phyloP scores from a whole-genome alignment of 371 early-diverging fungal species.

The Gilbertella persicaria region DNA sequence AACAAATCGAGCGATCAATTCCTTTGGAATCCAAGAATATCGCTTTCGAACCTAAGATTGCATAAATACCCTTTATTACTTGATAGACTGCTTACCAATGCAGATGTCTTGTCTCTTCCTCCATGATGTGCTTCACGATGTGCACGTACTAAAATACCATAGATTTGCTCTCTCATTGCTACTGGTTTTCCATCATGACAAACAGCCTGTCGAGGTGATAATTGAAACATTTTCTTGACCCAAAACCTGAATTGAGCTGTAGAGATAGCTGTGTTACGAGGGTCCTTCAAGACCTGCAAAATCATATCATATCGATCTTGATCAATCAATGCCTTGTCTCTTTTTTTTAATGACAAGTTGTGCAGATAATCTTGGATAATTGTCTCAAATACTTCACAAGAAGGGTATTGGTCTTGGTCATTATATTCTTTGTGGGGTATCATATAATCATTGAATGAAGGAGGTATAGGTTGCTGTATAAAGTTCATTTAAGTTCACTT shows the following conservation, averaged over 20 bases:
- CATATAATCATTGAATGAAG: conserved; percentile 8
- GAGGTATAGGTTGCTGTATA: conserved; percentile 7
- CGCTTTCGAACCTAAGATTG: conserved; percentile 27
- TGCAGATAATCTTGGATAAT: conserved; percentile 56
- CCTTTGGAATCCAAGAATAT: conserved; percentile 57
- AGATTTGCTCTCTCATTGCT: conserved; percentile 61
- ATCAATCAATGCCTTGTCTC: conserved; percentile 63
- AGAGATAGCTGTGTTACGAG: conserved; percentile 59
- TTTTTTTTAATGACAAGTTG: conserved; percentile 60
- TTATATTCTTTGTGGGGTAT: conserved; percentile 15
- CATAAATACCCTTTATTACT: too few species aligned
- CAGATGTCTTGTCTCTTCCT: conserved; percentile 65
- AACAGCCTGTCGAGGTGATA: conserved; percentile 44
- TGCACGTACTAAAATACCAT: conserved; percentile 57
- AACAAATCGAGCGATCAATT: conserved; percentile 53
- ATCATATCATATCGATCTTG: conserved; percentile 57
- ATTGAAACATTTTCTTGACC: conserved; percentile 70
- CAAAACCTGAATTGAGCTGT: conserved; percentile 69
- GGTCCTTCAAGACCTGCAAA: conserved; percentile 56
- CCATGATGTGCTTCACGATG: conserved; percentile 65
- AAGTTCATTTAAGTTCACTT: conserved; percentile 16
- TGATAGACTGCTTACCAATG: conserved; percentile 43
- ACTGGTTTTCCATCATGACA: conserved; percentile 62
- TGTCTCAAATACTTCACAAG: conserved; percentile 38
- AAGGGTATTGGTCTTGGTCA: conserved; percentile 45